Evolutionary conservation across 2,329 filamentous ascomycete species (phyloP).

Genomic region (Arthrocladium fulminans): DNA sequence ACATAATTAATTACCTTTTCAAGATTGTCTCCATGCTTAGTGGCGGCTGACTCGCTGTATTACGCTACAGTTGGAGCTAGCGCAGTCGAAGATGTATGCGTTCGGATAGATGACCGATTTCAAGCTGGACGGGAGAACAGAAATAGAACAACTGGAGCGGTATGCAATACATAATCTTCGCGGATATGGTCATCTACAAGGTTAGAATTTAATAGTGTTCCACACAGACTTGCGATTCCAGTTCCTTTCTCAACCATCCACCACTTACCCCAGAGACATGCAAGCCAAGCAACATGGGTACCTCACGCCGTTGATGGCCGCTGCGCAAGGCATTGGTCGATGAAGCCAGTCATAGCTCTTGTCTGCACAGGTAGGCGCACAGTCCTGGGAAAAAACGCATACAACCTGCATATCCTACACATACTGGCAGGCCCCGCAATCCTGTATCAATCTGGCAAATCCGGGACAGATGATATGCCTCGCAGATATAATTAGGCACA

Average conservation of each 20-base stretch:
- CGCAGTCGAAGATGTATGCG: constrained; percentile 2
- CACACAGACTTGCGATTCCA: background rate
- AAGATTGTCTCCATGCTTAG: background rate
- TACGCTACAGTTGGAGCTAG: background rate
- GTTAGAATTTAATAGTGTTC: background rate
- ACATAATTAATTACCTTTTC: background rate
- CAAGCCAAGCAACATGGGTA: too few relatives aligned
- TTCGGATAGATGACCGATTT: background rate
- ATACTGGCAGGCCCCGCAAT: too few relatives aligned
- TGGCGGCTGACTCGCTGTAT: constrained; percentile 5
- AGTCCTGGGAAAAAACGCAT: too few relatives aligned
- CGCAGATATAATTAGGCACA: too few relatives aligned
- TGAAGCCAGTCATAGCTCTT: too few relatives aligned
- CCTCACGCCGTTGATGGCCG: too few relatives aligned
- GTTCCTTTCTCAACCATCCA: background rate
- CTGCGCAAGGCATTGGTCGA: too few relatives aligned
- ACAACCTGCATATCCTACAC: too few relatives aligned
- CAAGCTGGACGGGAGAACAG: background rate
- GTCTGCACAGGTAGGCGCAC: too few relatives aligned
- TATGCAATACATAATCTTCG: background rate
- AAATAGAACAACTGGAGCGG: background rate
- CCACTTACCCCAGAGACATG: too few relatives aligned
- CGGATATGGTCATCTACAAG: background rate
- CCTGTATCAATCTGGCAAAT: too few relatives aligned
- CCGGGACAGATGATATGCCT: too few relatives aligned